phyloP scores from a whole-genome alignment of 345 rosid genomes.

The Rhizophora apiculata region DNA sequence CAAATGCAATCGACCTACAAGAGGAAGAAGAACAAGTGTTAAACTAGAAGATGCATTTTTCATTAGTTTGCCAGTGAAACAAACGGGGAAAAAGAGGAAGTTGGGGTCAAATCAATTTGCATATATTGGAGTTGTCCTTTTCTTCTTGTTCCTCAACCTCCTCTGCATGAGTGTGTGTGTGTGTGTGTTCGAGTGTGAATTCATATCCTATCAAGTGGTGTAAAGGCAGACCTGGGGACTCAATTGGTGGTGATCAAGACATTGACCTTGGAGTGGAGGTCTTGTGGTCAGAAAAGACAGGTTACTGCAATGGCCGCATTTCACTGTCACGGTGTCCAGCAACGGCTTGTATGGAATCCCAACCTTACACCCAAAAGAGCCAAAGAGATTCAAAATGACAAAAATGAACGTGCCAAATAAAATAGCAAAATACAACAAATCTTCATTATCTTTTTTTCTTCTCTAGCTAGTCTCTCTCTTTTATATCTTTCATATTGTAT shows the following conservation, averaged over 20 bases:
- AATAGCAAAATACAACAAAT: background rate
- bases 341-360: slow-evolving; percentile 86
- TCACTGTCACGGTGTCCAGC: slow-evolving; percentile 93
- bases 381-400: background rate
- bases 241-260: slow-evolving; percentile 63
- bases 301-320: slow-evolving; percentile 94
- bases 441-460: background rate
- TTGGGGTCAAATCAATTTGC: too few relatives aligned
- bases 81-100: too few relatives aligned
- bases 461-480: too few relatives aligned
- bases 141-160: background rate
- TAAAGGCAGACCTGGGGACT: slow-evolving; percentile 46
- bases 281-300: slow-evolving; percentile 86
- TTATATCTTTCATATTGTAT: too few relatives aligned
- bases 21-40: too few relatives aligned
- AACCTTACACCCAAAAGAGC: slow-evolving; percentile 39
- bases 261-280: slow-evolving; percentile 66
- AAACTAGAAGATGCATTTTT: too few relatives aligned
- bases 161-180: background rate
- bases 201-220: background rate
- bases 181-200: background rate
- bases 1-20: too few relatives aligned
- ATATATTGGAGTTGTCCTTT: background rate
- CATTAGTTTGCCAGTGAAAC: too few relatives aligned
- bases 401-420: background rate